A percentile compares a stretch with the other conserved stretches of the same genome.
Evolutionary conservation across 257 asterid species (phyloP).

Genomic region (Cinchona pubescens): DNA sequence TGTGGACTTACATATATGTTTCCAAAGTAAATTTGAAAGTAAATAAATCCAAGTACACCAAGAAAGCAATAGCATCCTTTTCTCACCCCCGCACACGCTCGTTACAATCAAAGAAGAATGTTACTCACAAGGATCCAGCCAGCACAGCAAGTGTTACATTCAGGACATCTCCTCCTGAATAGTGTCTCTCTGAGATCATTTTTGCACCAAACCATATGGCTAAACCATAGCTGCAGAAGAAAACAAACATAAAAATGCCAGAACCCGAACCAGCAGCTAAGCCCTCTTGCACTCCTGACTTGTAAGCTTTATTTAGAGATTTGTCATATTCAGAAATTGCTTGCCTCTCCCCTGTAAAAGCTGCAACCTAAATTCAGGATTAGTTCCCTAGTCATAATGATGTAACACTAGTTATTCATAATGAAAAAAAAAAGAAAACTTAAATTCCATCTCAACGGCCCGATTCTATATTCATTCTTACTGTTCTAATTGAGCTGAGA

Average conservation of each 20-base stretch:
- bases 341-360: constrained; percentile 60
- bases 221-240: constrained; percentile 53
- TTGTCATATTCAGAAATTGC: constrained; percentile 47
- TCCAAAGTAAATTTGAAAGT: too few relatives aligned
- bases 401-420: too few relatives aligned
- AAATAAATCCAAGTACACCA: too few relatives aligned
- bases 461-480: constrained; percentile 16
- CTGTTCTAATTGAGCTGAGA: constrained; percentile 56
- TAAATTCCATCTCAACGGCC: not conserved
- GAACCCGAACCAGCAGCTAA: constrained; percentile 62
- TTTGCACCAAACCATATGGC: constrained; percentile 75
- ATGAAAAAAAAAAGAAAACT: too few relatives aligned
- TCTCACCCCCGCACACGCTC: not conserved
- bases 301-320: constrained; percentile 51
- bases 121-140: constrained; percentile 68
- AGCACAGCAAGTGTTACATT: constrained; percentile 58
- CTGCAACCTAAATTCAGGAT: constrained; percentile 43
- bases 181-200: constrained; percentile 39
- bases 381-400: not conserved
- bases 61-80: not conserved
- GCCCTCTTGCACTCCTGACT: constrained; percentile 51
- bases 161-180: constrained; percentile 55
- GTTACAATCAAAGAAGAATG: not conserved
- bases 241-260: constrained; percentile 42
- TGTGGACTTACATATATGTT: too few relatives aligned